These are phyloP conservation scores for Euphorbia tirucalli DNA, from an alignment of 345 rosid species.

Conservation along the genomic window DNA sequence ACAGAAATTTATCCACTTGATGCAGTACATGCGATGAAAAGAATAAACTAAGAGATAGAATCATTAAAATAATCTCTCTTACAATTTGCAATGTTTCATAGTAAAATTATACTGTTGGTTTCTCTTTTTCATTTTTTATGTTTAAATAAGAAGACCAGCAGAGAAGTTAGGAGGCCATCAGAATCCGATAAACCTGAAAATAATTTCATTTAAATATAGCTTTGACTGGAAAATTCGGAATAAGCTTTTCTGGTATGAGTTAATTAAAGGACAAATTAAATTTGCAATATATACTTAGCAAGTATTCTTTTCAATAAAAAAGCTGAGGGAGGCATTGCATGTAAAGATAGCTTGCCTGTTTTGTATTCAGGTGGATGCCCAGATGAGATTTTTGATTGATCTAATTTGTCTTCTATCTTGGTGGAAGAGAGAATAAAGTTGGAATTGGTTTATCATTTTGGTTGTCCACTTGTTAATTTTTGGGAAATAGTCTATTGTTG, in stretches of 20 bases:
- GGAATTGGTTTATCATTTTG: background rate
- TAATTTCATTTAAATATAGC: background rate
- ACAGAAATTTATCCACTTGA: no score
- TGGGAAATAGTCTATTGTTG: background rate
- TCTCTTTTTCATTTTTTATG: background rate
- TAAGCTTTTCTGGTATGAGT: no score
- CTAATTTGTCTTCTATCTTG: background rate
- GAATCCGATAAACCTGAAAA: background rate
- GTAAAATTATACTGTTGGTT: background rate
- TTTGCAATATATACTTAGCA: background rate
- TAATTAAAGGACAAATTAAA: background rate
- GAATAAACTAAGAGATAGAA: no score
- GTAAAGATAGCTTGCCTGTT: background rate
- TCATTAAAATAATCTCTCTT: background rate
- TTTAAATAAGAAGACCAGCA: background rate
- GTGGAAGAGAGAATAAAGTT: background rate
- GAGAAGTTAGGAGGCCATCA: background rate
- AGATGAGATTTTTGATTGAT: background rate
- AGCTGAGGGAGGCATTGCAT: background rate
- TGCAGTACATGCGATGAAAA: no score
- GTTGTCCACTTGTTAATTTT: no score
- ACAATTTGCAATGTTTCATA: background rate
- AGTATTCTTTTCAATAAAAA: background rate
- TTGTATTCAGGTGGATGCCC: background rate
- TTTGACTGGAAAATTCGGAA: no score